Evolutionary conservation across 352 stramenopile genomes (phyloP), one percentile per base, ranked within the genome.

Genomic region (Poterioochromonas sp.): DNA sequence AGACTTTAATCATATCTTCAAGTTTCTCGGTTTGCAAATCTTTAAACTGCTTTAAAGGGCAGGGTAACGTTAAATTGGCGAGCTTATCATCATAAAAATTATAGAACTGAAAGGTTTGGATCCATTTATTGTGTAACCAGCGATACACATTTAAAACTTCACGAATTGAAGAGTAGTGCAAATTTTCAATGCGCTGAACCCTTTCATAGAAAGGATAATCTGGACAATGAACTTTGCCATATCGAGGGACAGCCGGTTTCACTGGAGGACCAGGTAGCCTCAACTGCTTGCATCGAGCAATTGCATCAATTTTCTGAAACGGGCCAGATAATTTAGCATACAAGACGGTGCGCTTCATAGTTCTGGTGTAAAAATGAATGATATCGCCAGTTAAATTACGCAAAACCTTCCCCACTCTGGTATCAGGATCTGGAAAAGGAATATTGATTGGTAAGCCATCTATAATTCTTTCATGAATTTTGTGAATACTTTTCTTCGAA

Each of bases 281-380:
- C 0, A 96, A 80, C 0, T 84, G 76, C 32, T 83, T 51, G 71
- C 90, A 95, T 47, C 90, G 87, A 11, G 3, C n/a, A n/a, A 44
- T 41, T 12, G 11, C 29, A 26, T 62, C 78, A 60, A 92, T 81
- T 34, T 83, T 85, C 60, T 76, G 47, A 12, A 81, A 77, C 12
- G 92, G 73, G 32, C 87, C 87, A 11, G 64, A 20, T 5, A 85
- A 49, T 69, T 83, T 80, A 60, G 90, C 86, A 34, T 90, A 76
- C 29, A 96, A 79, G 20, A 93, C 87, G 0, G 90, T 83, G 58
- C 94, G 94, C 83, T 97, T 96, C 90, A 97, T 95, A 58, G 88
- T 94, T 0, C 88, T 86, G 63, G 87, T 89, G 82, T 97, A 95
- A 26, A 91, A 87, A 43, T 93, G 87, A 76, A 96, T 93, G 43